Evolutionary conservation across 768 basidiomycete species (phyloP), one percentile per base, ranked within the genome.

Genomic region (Boletus rubroflammeus): DNA sequence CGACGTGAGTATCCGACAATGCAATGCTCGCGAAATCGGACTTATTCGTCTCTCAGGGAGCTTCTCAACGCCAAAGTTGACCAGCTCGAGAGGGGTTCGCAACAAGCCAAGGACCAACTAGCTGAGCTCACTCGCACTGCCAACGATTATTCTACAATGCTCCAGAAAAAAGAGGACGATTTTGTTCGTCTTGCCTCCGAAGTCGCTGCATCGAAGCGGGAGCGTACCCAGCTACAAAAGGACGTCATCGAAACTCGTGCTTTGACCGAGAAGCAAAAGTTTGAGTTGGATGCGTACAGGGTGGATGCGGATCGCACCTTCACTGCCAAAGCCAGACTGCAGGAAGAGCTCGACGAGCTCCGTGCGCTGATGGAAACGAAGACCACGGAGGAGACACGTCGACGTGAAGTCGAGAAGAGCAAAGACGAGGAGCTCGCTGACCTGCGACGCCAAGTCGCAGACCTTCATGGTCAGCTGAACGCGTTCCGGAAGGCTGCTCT

Each of bases 261-360:
- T 45, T 81, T 87, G 58, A 75, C 90, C 45, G 85, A 85, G 47
- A 83, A 80, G 1, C 72, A 92, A 34, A 76, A 78, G 9, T 77
- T 78, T 1, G 85, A 93, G 63, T 72, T 87, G 17, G 76, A 77
- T 5, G 79, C 80, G 6, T 82, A 82, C 63, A 83, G 77, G 52
- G 75, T 78, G 31, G 84, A 83, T 45, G 41, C 71, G 67, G 67
- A 85, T 70, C 73, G 79, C 34, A 70, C 74, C 2, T 66, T 72
- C 10, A 61, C 60, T 5, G 72, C 78, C 3, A 83, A 82, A 26
- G 73, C 73, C 26, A 88, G 85, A 62, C 75, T 96, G 3, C 85
- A 91, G 62, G 80, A 78, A 38, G 95, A 97, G 69, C 75, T 97
- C 11, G 94, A 96, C 62, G 88, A 91, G 56, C 77, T 98, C 8